These are phyloP conservation scores for Paraleonurus japonicus DNA, from an alignment of 257 asterid genomes.

Conservation along the genomic window DNA sequence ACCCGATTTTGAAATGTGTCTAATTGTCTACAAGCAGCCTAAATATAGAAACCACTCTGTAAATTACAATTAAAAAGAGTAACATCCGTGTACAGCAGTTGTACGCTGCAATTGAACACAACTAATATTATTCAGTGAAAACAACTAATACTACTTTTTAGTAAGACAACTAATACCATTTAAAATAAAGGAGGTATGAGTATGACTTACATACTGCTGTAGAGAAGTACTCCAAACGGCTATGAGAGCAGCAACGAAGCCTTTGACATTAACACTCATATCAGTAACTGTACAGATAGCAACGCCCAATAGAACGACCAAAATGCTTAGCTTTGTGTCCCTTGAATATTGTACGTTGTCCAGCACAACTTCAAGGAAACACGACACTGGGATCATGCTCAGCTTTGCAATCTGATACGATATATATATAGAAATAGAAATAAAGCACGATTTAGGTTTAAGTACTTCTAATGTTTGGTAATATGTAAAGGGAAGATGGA, in stretches of 20 bases:
- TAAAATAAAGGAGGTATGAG: conserved; percentile 7
- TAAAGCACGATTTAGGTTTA: background rate
- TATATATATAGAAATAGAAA: background rate
- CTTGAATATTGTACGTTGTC: conserved; percentile 83
- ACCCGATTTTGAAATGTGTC: conserved; percentile 33
- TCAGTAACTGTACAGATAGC: conserved; percentile 95
- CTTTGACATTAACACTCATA: conserved; percentile 85
- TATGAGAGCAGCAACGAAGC: conserved; percentile 81
- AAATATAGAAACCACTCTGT: conserved; percentile 43
- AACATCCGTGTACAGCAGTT: too few species aligned
- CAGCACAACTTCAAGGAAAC: conserved; percentile 78
- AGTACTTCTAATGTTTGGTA: background rate
- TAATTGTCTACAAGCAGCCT: conserved; percentile 43
- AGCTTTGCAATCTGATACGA: conserved; percentile 88
- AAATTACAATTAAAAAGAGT: conserved; percentile 1
- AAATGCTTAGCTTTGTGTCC: conserved; percentile 89
- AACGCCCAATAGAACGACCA: conserved; percentile 84
- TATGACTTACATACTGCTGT: conserved; percentile 89
- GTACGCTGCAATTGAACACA: too few species aligned
- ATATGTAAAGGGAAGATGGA: background rate
- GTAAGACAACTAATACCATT: too few species aligned
- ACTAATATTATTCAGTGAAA: too few species aligned
- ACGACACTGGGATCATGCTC: conserved; percentile 92
- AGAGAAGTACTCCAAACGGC: conserved; percentile 94
- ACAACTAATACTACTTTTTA: too few species aligned